phyloP scores from a whole-genome alignment of 73 alveolate species.

The Stentor coeruleus region DNA sequence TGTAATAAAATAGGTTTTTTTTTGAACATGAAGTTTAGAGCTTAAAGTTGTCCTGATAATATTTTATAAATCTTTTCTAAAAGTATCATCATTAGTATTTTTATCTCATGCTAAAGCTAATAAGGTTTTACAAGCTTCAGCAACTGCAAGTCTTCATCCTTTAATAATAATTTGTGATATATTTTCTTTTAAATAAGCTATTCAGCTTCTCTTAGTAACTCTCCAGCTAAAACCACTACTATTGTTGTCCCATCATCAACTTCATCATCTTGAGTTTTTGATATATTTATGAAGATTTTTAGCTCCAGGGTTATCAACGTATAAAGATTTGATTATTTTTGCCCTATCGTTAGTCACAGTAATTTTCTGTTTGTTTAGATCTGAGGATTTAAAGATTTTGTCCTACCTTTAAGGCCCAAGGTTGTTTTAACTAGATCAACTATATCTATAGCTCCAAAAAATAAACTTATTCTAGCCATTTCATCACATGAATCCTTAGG shows the following conservation, averaged over 20 bases:
- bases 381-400: slow-evolving; percentile 68
- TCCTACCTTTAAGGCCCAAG: slow-evolving; percentile 98
- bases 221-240: slow-evolving; percentile 93
- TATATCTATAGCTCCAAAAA: slow-evolving; percentile 96
- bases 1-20: slow-evolving; percentile 85
- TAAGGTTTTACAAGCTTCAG: slow-evolving; percentile 70
- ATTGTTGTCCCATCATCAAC: slow-evolving; percentile 99
- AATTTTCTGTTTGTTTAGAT: slow-evolving; percentile 67
- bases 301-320: slow-evolving; percentile 96
- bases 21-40: slow-evolving; percentile 83
- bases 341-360: slow-evolving; percentile 97
- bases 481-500: slow-evolving; percentile 80
- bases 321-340: slow-evolving; percentile 81
- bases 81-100: slow-evolving; percentile 59
- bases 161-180: slow-evolving; percentile 87
- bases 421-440: slow-evolving; percentile 95
- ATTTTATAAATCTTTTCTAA: slow-evolving; percentile 78
- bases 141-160: slow-evolving; percentile 94
- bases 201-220: slow-evolving; percentile 93
- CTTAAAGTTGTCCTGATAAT: slow-evolving; percentile 91
- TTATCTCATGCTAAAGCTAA: slow-evolving; percentile 58
- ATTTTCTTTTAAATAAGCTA: slow-evolving; percentile 75
- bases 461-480: slow-evolving; percentile 72
- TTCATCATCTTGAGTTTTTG: slow-evolving; percentile 91
- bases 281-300: slow-evolving; percentile 88